Conservation (phyloP, 768 basidiomycete species). For the Agaricus blazei region DNA sequence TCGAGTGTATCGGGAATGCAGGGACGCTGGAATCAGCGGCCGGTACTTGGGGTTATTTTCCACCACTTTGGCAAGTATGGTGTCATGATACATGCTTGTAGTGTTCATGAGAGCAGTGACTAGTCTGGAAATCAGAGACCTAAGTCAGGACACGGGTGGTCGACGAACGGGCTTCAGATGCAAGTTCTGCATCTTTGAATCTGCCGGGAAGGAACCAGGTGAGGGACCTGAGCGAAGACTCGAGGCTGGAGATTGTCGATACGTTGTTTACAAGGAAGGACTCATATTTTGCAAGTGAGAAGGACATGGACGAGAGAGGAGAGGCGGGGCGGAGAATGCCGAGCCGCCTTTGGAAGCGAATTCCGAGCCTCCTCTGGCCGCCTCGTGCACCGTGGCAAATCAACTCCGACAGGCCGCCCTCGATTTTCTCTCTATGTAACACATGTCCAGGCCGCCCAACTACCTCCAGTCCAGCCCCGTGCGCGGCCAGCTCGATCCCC, state of each 20-base stretch:
- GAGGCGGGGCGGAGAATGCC: conserved; percentile 9
- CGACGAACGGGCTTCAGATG: conserved; percentile 87
- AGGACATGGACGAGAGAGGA: conserved; percentile 42
- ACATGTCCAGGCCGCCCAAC: conserved; percentile 35
- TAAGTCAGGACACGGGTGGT: conserved; percentile 11
- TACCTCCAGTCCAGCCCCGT: conserved; percentile 62
- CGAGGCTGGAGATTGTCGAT: conserved; percentile 80
- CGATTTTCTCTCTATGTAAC: neutral
- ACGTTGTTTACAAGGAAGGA: conserved; percentile 80
- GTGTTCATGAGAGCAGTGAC: conserved; percentile 87
- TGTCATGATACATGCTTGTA: conserved; percentile 93
- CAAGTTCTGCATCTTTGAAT: conserved; percentile 96
- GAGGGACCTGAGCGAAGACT: conserved; percentile 82
- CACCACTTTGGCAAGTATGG: conserved; percentile 68
- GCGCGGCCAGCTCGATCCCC: conserved; percentile 71
- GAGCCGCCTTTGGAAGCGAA: conserved; percentile 16
- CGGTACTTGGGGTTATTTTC: conserved; percentile 63
- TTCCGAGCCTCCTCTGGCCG: conserved; percentile 7
- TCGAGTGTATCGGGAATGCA: conserved; percentile 86
- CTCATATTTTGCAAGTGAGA: conserved; percentile 71
- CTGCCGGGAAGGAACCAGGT: conserved; percentile 96
- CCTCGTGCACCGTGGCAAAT: conserved; percentile 10
- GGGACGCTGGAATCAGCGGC: conserved; percentile 68
- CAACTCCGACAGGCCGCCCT: neutral
- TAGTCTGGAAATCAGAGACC: conserved; percentile 28